Percentiles rank a stretch among this genome's conserved stretches.
Evolutionary conservation across 257 asterid species (phyloP).

Genomic region (Paulownia fortunei): DNA sequence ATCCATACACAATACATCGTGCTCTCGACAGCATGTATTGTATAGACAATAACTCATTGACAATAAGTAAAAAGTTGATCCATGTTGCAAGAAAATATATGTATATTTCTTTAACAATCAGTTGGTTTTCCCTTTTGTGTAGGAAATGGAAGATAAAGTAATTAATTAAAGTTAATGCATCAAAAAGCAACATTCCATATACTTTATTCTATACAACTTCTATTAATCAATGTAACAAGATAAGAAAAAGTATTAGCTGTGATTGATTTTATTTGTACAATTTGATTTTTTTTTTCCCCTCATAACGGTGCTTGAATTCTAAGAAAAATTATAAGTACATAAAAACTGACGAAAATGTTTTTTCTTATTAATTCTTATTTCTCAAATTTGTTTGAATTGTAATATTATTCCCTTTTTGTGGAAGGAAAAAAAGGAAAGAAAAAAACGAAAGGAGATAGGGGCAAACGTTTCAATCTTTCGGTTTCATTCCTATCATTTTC

Average conservation of each 20-base stretch:
- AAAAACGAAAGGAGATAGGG: not conserved
- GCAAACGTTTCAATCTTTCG: not conserved
- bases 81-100: not conserved
- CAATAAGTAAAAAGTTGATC: no score
- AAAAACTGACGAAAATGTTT: not conserved
- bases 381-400: not conserved
- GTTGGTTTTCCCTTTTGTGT: not conserved
- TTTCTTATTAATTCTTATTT: not conserved
- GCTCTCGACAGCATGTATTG: no score
- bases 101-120: not conserved
- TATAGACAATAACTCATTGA: no score
- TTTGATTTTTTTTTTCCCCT: not conserved
- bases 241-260: not conserved
- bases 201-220: not conserved
- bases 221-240: not conserved
- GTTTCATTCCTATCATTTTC: constrained; percentile 11
- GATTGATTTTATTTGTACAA: not conserved
- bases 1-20: no score
- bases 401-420: not conserved
- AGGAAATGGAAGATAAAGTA: not conserved
- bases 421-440: not conserved
- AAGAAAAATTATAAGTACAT: not conserved
- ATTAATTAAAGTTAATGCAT: not conserved
- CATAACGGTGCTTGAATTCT: not conserved
- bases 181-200: not conserved